Evolutionary conservation across 345 rosid species (phyloP), one percentile per base, ranked within the genome.

Genomic region (Rubroshorea leprosula): DNA sequence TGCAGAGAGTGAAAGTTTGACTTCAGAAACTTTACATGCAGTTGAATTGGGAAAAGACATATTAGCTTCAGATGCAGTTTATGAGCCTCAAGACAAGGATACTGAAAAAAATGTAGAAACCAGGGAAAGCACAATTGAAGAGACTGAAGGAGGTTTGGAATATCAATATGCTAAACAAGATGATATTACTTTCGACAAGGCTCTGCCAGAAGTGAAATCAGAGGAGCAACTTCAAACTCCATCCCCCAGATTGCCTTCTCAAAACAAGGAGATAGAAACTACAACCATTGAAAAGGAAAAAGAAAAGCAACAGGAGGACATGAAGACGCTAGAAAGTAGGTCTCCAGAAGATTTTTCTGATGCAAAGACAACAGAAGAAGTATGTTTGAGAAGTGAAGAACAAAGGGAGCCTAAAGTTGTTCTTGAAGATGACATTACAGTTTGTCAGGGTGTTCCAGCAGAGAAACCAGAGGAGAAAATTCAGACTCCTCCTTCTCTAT

Each of bases 391-490:
- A 64, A 53, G 53, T 24, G 61, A 63, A 47, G 58, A 57, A 31
- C 41, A 54, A 29, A 54, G 17, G 22, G 60, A 45, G 38, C 53
- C 51, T 70, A 57, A 68, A 45, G 60, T 50, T 61, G 52, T 46
- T 14, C 7, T 51, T 23, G 63, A 57, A 54, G 63, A 53, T 56
- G 63, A 68, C 54, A 63, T 25, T 58, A 22, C 47, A 10, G 62
- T 45, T 26, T 64, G 56, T 19, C 69, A 27, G 55, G 61, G 65
- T 45, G 58, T 54, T 41, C 56, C 51, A 44, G 57, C 55, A 43
- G 67, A 68, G 57, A 54, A 70, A 75, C 29, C 48, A 38, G 53
- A 47, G 17, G 78, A 58, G 61, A 66, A 60, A 59, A 44, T 55
- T 67, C 48, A 64, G 52, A 48, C 60, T 64, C 57, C 57, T 69